These are phyloP conservation scores for Davidsoniella australis DNA, from an alignment of 2,329 filamentous ascomycete genomes.

Conservation along the genomic window DNA sequence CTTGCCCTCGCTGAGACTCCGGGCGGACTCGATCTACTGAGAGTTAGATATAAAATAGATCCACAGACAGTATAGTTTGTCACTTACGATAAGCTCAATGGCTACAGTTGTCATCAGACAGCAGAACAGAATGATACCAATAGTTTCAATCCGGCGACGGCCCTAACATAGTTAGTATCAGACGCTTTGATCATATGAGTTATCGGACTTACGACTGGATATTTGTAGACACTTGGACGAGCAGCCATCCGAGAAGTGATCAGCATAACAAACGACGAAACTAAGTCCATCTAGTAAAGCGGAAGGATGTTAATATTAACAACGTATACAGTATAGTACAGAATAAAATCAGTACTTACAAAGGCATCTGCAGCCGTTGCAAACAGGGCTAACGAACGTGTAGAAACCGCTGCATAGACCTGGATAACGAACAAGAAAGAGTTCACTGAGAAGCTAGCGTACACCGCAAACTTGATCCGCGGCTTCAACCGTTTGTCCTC, in stretches of 20 bases:
- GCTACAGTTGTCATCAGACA: constrained; percentile 50
- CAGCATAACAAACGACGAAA: constrained; percentile 46
- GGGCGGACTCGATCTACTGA: constrained; percentile 34
- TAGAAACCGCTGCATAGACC: constrained; percentile 39
- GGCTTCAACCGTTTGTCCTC: constrained; percentile 33
- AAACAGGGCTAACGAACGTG: constrained; percentile 43
- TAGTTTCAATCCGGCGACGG: constrained; percentile 43
- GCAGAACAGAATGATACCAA: constrained; percentile 49
- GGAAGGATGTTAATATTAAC: too few relatives aligned
- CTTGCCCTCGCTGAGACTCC: constrained; percentile 29
- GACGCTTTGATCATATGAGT: not conserved
- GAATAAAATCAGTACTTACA: constrained; percentile 20
- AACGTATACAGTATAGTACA: not conserved
- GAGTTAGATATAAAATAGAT: constrained; percentile 2
- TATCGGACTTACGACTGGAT: constrained; percentile 32
- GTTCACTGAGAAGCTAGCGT: constrained; percentile 32
- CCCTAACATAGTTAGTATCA: constrained; percentile 21
- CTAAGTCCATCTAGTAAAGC: constrained; percentile 36
- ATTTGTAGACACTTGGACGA: constrained; percentile 42
- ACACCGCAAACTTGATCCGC: constrained; percentile 36
- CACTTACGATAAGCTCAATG: constrained; percentile 40
- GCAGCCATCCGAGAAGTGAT: constrained; percentile 41
- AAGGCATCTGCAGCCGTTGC: constrained; percentile 50
- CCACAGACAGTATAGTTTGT: not conserved
- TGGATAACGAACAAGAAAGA: constrained; percentile 40